These are phyloP conservation scores for Phaeosphaeria sp. DNA, from an alignment of 2,329 filamentous ascomycete genomes.

Conservation along the genomic window DNA sequence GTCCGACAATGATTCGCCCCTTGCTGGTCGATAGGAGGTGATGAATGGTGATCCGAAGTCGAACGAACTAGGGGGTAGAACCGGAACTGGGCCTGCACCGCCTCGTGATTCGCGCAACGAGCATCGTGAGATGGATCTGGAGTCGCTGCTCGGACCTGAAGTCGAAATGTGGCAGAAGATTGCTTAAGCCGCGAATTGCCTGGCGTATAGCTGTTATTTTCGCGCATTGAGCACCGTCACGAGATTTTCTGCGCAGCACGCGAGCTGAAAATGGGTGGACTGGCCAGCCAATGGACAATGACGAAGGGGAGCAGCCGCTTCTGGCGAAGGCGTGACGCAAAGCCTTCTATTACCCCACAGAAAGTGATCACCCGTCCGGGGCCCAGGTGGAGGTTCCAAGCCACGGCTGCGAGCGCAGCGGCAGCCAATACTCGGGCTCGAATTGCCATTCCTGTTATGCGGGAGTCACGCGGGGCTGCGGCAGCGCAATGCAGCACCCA, in stretches of 20 bases:
- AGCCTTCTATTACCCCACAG: conserved; percentile 12
- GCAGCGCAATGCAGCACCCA: not conserved
- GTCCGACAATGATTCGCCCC: conserved; percentile 30
- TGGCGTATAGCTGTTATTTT: conserved; percentile 3
- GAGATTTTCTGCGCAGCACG: conserved; percentile 7
- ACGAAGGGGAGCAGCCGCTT: conserved; percentile 27
- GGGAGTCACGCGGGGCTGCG: conserved; percentile 16
- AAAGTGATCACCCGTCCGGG: conserved; percentile 10
- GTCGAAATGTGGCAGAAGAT: not conserved
- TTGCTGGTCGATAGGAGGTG: conserved; percentile 11
- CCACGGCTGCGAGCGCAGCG: not conserved
- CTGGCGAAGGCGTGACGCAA: conserved; percentile 24
- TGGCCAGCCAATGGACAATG: conserved; percentile 20
- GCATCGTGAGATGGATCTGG: conserved; percentile 14
- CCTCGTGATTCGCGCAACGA: conserved; percentile 20
- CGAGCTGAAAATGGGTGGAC: conserved; percentile 8
- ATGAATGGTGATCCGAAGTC: conserved; percentile 12
- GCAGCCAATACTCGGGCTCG: conserved; percentile 17
- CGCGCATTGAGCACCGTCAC: conserved; percentile 8
- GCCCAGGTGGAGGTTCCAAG: conserved; percentile 1
- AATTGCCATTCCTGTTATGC: conserved; percentile 8
- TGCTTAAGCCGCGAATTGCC: conserved; percentile 19
- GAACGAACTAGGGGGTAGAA: conserved; percentile 31
- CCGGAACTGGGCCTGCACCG: conserved; percentile 37
- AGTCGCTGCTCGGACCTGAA: not conserved